These are phyloP conservation scores for Rhodosporidiobolus odoratus DNA, from an alignment of 768 basidiomycete species.

Conservation along the genomic window DNA sequence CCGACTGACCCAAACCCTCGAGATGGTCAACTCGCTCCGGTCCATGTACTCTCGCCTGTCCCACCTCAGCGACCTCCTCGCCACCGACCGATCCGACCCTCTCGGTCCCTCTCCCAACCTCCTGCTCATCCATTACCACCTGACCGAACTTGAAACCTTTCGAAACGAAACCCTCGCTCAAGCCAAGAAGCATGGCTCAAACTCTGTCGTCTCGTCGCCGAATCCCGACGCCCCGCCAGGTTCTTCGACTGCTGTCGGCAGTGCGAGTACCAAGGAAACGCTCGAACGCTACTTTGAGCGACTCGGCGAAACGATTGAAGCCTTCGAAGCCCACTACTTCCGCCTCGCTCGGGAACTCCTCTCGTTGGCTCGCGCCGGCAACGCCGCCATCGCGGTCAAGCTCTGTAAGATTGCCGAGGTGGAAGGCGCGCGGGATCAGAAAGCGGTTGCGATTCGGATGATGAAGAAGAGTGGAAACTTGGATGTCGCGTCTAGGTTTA, in stretches of 20 bases:
- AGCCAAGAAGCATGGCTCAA: slow-evolving; percentile 60
- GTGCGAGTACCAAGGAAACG: slow-evolving; percentile 53
- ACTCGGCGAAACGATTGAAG: slow-evolving; percentile 67
- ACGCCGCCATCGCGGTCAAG: slow-evolving; percentile 81
- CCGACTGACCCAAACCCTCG: slow-evolving; percentile 88
- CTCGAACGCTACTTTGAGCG: slow-evolving; percentile 66
- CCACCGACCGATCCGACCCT: slow-evolving; percentile 67
- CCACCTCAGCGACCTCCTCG: slow-evolving; percentile 69
- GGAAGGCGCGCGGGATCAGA: slow-evolving; percentile 89
- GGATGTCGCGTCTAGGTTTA: slow-evolving; percentile 64
- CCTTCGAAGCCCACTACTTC: slow-evolving; percentile 79
- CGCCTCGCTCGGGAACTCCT: slow-evolving; percentile 72
- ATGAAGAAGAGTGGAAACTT: slow-evolving; percentile 81
- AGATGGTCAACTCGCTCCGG: slow-evolving; percentile 89
- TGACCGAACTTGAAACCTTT: slow-evolving; percentile 87
- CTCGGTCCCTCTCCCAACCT: slow-evolving; percentile 81
- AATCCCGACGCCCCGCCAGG: slow-evolving; percentile 50
- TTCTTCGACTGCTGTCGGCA: slow-evolving; percentile 54
- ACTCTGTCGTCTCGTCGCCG: neutral
- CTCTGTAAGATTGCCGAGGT: slow-evolving; percentile 88
- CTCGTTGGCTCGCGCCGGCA: slow-evolving; percentile 68
- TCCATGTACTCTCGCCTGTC: slow-evolving; percentile 83
- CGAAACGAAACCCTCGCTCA: slow-evolving; percentile 91
- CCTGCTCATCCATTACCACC: slow-evolving; percentile 80
- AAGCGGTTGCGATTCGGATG: slow-evolving; percentile 87